Percentiles rank a stretch among this genome's conserved stretches.
Conservation (phyloP, 2,329 filamentous ascomycete species). For the Colletotrichum incanum region DNA sequence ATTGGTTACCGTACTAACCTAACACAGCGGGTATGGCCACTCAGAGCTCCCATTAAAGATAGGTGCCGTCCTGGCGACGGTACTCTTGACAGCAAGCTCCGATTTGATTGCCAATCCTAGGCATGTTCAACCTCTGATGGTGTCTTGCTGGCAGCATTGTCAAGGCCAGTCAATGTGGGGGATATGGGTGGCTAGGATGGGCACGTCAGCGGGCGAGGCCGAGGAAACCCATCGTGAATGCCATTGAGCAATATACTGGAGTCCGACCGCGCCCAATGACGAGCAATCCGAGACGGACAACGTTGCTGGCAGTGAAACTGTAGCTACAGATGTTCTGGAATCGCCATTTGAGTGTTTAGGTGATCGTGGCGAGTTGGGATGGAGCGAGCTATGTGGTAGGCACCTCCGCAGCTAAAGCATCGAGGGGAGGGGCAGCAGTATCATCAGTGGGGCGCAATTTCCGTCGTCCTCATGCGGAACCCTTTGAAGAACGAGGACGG, state of each 20-base stretch:
- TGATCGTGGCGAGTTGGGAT: background rate
- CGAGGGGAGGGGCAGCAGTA: background rate
- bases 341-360: background rate
- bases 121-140: no score
- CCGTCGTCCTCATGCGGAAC: conserved; percentile 28
- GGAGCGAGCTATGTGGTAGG: background rate
- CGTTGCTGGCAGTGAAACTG: background rate
- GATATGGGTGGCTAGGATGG: background rate
- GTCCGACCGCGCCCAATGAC: no score
- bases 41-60: background rate
- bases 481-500: background rate
- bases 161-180: background rate
- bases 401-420: background rate
- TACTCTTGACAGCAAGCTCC: background rate
- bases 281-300: background rate
- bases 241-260: background rate
- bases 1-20: background rate
- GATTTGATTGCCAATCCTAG: background rate
- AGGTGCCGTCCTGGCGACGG: background rate
- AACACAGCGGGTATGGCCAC: background rate
- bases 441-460: conserved; percentile 8
- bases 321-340: background rate
- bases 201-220: background rate
- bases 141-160: background rate
- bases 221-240: background rate